Base-by-base conservation (phyloP, 1,284 basidiomycete species). In the Microbotryomycetes sp. region DNA sequence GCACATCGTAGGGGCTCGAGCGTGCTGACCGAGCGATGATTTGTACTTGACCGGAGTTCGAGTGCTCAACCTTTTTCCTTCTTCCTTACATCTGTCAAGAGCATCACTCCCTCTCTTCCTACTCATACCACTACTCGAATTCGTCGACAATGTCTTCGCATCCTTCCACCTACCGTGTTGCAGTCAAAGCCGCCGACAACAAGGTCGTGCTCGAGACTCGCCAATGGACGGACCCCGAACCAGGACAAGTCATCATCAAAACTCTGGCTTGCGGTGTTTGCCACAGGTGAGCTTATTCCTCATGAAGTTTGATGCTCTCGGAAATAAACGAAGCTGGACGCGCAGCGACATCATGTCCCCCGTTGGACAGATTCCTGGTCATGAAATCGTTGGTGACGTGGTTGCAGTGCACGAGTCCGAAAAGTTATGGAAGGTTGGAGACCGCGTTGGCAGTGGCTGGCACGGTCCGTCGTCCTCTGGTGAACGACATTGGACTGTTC, bases 161-260 rank as follows among this genome's bases (percentile, higher is more conserved):
- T 18, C 35, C 35, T 11, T 9, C 35, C 35, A 41, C 35, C 18
- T 41, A 41, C 35, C 9, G 35, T 11, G 35, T 41, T 41, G 35
- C 35, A 18, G 18, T 41, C 18, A 41, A 41, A 41, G 35, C 35
- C 18, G 35, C 9, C 35, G 18, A 41, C 35, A 41, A 41, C 35
- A 41, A 41, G 18, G 9, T 41, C 18, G 35, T 11, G 18, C 9
- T 41, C 35, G 11, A 41, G 18, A 18, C 9, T 11, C 9, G 35
- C 11, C 35, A 67, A 5, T 75, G 75, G 70, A 75, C 74, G 61
- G 65, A 71, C 52, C 76, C 76, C 3, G 23, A 71, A 24, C 60
- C 54, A 0, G 74, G 75, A 15, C 62, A 77, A 54, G 61, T 78
- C 48, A 68, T 75, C 55, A 67, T 77, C 71, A 77, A 77, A 65